Evolutionary conservation across 2,329 filamentous ascomycete genomes (phyloP), one percentile per base, ranked within the genome.

Genomic region (Talaromyces atroroseus): DNA sequence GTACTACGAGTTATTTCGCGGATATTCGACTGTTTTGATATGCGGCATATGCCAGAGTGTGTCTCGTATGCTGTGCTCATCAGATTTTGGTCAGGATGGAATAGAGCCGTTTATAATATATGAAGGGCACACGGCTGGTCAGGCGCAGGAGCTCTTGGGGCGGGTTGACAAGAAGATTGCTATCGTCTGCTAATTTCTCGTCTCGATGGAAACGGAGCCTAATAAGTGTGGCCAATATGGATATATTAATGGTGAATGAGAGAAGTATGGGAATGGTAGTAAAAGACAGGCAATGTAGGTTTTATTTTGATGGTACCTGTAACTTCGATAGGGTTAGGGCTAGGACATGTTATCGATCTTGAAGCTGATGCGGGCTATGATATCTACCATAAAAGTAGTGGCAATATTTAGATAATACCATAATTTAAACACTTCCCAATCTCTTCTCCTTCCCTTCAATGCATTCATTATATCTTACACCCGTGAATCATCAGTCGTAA

Each of bases 21-120:
- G 49, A 14, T 42, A 26, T 42, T 44, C 49, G 23, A 51, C 49
- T n/a, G 26, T 42, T 21, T 51, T 51, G 18, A 42, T 51, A n/a
- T 38, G 49, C 2, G 49, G 20, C n/a, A 20, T 51, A n/a, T 51
- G 49, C 18, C 49, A 51, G 36, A 29, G 21, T 29, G 46, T 49
- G 52, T 10, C 12, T 2, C 2, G 32, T 1, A 6, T 36, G 11
- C 32, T 16, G 16, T 3, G 12, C 32, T 36, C 32, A 12, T 36
- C 16, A 12, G 5, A 36, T 16, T 16, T 36, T 10, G 5, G 14
- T 16, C 2, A 14, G 11, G 32, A 36, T 14, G 12, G 32, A 16
- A 14, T 36, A 36, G 14, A 2, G 8, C 14, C 32, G 14, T 12
- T 10, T 14, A 3, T 36, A 36, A 6, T 36, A 36, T 16, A 36